Conservation (phyloP, 306 rosid species). For the Abrus precatorius region DNA sequence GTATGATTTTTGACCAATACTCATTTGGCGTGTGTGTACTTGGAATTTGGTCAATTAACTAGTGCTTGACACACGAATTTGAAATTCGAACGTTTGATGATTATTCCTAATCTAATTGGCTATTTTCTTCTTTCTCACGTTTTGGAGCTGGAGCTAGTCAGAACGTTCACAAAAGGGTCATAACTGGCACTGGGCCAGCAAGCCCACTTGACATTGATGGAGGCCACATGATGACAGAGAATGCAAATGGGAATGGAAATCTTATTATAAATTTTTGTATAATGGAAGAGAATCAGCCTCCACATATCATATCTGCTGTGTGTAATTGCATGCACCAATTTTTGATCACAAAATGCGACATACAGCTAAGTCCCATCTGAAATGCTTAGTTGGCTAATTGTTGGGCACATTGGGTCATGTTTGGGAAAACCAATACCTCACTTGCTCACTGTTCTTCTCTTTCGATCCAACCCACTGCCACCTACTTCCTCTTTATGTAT, state of each 20-base stretch:
- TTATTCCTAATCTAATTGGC: neutral
- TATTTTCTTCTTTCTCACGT: slow-evolving; percentile 40
- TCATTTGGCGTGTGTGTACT: neutral
- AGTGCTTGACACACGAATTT: slow-evolving; percentile 40
- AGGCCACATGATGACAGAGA: slow-evolving; percentile 14
- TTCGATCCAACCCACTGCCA: slow-evolving; percentile 47
- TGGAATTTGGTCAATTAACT: slow-evolving; percentile 43
- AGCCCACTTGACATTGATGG: slow-evolving; percentile 51
- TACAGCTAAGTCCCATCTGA: slow-evolving; percentile 54
- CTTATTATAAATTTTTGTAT: too few species aligned
- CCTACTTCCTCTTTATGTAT: slow-evolving; percentile 13
- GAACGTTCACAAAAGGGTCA: slow-evolving; percentile 31
- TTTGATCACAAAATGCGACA: slow-evolving; percentile 47
- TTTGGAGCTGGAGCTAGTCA: slow-evolving; percentile 47
- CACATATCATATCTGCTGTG: slow-evolving; percentile 29
- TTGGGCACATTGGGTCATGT: slow-evolving; percentile 14
- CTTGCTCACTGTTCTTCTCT: neutral
- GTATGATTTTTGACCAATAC: slow-evolving; percentile 47
- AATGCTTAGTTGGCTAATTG: slow-evolving; percentile 50
- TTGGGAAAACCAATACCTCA: neutral
- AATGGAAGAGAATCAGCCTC: slow-evolving; percentile 31
- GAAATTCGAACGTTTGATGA: slow-evolving; percentile 59
- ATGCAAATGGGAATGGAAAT: neutral
- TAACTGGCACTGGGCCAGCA: slow-evolving; percentile 56
- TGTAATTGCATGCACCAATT: neutral